Conservation (phyloP, 495 filamentous ascomycete species). For the Thozetella sp. region DNA sequence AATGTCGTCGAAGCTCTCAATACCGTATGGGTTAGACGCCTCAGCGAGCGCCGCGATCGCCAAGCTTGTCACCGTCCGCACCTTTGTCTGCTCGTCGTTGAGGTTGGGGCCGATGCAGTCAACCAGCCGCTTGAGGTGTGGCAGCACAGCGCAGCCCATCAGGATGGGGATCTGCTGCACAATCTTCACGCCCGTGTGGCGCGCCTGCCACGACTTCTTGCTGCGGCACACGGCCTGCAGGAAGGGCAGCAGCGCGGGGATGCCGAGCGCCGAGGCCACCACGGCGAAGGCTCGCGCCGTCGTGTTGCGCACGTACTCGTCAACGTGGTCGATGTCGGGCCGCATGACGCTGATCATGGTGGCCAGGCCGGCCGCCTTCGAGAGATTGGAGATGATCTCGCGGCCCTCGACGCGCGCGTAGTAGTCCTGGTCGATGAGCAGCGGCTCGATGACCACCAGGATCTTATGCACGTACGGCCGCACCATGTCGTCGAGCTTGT, state of each 20-base stretch:
- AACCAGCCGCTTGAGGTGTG: slow-evolving; percentile 93
- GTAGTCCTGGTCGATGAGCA: slow-evolving; percentile 99
- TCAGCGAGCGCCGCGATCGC: slow-evolving; percentile 96
- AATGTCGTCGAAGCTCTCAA: slow-evolving; percentile 98
- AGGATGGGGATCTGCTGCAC: slow-evolving; percentile 99
- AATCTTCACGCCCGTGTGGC: slow-evolving; percentile 99
- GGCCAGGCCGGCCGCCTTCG: slow-evolving; percentile 94
- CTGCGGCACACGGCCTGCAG: slow-evolving; percentile 92
- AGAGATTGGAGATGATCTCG: slow-evolving; percentile 97
- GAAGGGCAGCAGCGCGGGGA: slow-evolving; percentile 94
- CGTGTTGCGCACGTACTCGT: slow-evolving; percentile 99
- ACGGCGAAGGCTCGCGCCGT: slow-evolving; percentile 97
- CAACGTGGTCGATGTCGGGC: slow-evolving; percentile 97
- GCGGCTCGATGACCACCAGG: slow-evolving; percentile 96
- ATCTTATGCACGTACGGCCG: slow-evolving; percentile 98
- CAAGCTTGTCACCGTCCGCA: slow-evolving; percentile 92
- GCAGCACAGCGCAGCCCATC: slow-evolving; percentile 97
- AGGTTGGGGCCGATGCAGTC: slow-evolving; percentile 96
- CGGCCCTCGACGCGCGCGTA: slow-evolving; percentile 98
- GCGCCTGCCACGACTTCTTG: slow-evolving; percentile 98
- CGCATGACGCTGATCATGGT: slow-evolving; percentile 99
- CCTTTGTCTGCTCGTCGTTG: slow-evolving; percentile 97
- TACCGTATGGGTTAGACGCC: slow-evolving; percentile 97
- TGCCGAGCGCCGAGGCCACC: slow-evolving; percentile 94
- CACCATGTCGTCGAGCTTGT: slow-evolving; percentile 97